Conservation (phyloP, 2,329 filamentous ascomycete genomes). For the Malbranchea zuffiana region DNA sequence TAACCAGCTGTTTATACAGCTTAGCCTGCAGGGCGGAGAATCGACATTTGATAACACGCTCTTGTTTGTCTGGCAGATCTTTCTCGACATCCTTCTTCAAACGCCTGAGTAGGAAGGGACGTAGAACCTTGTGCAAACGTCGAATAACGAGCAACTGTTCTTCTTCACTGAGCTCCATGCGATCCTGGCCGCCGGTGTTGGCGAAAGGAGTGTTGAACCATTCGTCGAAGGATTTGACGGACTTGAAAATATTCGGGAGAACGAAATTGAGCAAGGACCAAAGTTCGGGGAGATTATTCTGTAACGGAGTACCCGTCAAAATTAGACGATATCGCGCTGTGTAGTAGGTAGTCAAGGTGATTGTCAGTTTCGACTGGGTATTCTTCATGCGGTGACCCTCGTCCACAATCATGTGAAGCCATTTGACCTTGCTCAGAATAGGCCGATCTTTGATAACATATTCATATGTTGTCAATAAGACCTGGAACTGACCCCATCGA, state of each 20-base stretch:
- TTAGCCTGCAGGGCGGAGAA: conserved; percentile 90
- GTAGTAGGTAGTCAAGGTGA: conserved; percentile 91
- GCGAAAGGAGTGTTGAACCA: conserved; percentile 99
- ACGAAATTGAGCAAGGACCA: conserved; percentile 99
- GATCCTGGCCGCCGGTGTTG: conserved; percentile 94
- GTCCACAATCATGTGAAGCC: conserved; percentile 99
- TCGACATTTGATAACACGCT: conserved; percentile 98
- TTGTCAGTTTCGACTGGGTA: conserved; percentile 86
- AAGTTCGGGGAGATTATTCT: conserved; percentile 91
- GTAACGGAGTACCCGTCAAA: conserved; percentile 88
- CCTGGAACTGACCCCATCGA: conserved; percentile 89
- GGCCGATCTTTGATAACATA: conserved; percentile 99
- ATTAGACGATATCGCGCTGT: conserved; percentile 90
- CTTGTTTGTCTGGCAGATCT: conserved; percentile 95
- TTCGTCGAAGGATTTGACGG: conserved; percentile 95
- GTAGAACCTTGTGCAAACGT: conserved; percentile 92
- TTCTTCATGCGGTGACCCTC: conserved; percentile 99
- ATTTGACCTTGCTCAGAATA: conserved; percentile 94
- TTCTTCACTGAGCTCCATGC: conserved; percentile 99
- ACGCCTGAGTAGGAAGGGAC: conserved; percentile 93
- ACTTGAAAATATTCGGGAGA: conserved; percentile 97
- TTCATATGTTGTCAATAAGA: conserved; percentile 93
- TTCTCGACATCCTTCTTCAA: conserved; percentile 99
- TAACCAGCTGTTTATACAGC: conserved; percentile 95
- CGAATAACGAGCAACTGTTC: conserved; percentile 96